Percentiles rank a stretch among this genome's conserved stretches.
Conservation (phyloP, 1,284 basidiomycete species). For the Ustilago sp. region DNA sequence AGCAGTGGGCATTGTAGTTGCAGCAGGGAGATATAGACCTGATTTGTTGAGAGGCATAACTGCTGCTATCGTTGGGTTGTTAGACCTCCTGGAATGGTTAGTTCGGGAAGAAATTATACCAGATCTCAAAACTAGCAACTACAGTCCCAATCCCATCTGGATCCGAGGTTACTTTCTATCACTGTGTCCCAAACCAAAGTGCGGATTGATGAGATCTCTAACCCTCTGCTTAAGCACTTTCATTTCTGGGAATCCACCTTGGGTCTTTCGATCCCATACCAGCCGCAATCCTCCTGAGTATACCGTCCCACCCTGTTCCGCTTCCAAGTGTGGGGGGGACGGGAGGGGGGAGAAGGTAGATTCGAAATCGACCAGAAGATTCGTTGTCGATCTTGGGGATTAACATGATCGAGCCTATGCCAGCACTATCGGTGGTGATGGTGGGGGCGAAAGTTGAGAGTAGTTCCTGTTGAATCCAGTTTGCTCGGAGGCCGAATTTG, state of each 20-base stretch:
- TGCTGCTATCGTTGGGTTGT: constrained; percentile 58
- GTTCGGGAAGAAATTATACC: constrained; percentile 33
- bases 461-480: constrained; percentile 47
- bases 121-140: constrained; percentile 6
- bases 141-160: background rate
- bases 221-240: constrained; percentile 34
- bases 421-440: background rate
- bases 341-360: constrained; percentile 14
- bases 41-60: constrained; percentile 61
- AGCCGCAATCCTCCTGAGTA: constrained; percentile 6
- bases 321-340: too few species aligned
- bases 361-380: constrained; percentile 19
- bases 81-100: constrained; percentile 9
- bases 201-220: constrained; percentile 27
- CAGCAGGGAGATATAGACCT: constrained; percentile 53
- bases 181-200: constrained; percentile 25
- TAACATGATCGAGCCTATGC: constrained; percentile 16
- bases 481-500: constrained; percentile 40
- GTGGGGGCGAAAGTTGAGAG: constrained; percentile 32
- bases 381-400: constrained; percentile 21
- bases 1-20: constrained; percentile 51
- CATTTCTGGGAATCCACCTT: constrained; percentile 39
- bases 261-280: constrained; percentile 33
- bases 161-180: constrained; percentile 8
- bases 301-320: background rate